Evolutionary conservation across 495 filamentous ascomycete genomes (phyloP).

Genomic region (Penicillium crystallinum): DNA sequence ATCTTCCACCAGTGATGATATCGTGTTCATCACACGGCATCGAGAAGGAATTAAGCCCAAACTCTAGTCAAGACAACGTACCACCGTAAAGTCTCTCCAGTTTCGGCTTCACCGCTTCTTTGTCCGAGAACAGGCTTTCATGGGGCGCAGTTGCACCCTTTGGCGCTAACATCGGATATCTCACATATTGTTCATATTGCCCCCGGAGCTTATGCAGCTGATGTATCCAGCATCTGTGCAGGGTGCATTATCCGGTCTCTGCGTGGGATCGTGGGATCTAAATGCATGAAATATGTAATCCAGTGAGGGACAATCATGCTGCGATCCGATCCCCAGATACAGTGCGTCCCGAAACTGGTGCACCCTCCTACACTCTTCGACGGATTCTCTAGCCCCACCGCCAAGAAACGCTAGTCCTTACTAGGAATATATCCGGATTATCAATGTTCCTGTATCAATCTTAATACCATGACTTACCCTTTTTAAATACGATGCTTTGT

Average conservation of each 20-base stretch:
- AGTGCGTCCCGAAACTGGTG: conserved; percentile 1
- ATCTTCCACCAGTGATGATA: conserved; percentile 5
- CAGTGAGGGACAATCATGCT: conserved; percentile 12
- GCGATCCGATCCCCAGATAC: conserved; percentile 5
- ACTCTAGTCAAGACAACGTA: conserved; percentile 1
- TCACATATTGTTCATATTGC: conserved; percentile 5
- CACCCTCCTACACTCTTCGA: too few relatives aligned
- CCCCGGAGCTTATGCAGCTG: conserved; percentile 19
- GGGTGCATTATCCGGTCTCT: conserved; percentile 9
- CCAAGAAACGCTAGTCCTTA: too few relatives aligned
- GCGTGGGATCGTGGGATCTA: conserved; percentile 1
- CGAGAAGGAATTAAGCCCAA: not conserved
- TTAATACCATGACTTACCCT: too few relatives aligned
- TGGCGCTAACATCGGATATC: not conserved
- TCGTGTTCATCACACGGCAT: not conserved
- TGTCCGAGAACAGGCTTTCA: not conserved
- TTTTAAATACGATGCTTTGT: too few relatives aligned
- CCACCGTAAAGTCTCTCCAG: not conserved
- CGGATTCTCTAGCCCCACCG: too few relatives aligned
- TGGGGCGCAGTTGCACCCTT: conserved; percentile 8
- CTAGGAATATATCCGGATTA: too few relatives aligned
- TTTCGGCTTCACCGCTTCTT: conserved; percentile 21
- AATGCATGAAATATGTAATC: conserved; percentile 10
- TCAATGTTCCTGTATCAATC: too few relatives aligned
- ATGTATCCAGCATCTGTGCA: conserved; percentile 10